phyloP scores from a whole-genome alignment of 225 moss, liverwort and hornwort species.

The Physcomitrellopsis africana region DNA sequence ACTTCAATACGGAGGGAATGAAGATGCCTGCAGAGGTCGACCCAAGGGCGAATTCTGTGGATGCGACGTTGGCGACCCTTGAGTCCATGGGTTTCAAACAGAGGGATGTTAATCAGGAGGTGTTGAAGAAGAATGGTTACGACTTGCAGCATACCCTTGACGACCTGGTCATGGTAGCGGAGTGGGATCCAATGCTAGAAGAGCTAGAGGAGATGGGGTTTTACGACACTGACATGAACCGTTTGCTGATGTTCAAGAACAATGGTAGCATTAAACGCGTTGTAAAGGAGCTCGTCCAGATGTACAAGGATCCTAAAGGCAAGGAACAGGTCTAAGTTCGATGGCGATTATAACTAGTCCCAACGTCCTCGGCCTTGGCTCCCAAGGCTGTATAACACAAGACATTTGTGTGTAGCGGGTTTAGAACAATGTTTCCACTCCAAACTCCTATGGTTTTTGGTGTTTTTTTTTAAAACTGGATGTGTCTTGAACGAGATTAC shows the following conservation, averaged over 20 bases:
- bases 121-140: constrained; percentile 71
- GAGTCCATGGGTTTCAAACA: constrained; percentile 86
- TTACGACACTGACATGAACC: constrained; percentile 82
- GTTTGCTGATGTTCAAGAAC: constrained; percentile 97
- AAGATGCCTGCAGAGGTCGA: constrained; percentile 17
- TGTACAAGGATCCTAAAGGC: constrained; percentile 70
- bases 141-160: constrained; percentile 82
- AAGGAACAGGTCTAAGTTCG: constrained; percentile 52
- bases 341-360: constrained; percentile 26
- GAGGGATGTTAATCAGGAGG: constrained; percentile 64
- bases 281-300: constrained; percentile 94
- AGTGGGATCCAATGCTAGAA: constrained; percentile 94
- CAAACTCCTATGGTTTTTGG: constrained; percentile 21
- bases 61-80: constrained; percentile 48
- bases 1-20: constrained; percentile 27
- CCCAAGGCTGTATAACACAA: constrained; percentile 5
- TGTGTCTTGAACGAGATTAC: constrained; percentile 6
- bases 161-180: constrained; percentile 76
- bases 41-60: constrained; percentile 28
- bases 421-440: constrained; percentile 45
- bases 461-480: constrained; percentile 33
- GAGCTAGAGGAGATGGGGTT: constrained; percentile 98
- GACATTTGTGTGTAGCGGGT: constrained; percentile 37
- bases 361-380: not conserved
- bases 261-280: constrained; percentile 96